A percentile compares a stretch with the other conserved stretches of the same genome.
These are phyloP conservation scores for Xylariaceae sp. DNA, from an alignment of 2,329 filamentous ascomycete species.

Conservation along the genomic window DNA sequence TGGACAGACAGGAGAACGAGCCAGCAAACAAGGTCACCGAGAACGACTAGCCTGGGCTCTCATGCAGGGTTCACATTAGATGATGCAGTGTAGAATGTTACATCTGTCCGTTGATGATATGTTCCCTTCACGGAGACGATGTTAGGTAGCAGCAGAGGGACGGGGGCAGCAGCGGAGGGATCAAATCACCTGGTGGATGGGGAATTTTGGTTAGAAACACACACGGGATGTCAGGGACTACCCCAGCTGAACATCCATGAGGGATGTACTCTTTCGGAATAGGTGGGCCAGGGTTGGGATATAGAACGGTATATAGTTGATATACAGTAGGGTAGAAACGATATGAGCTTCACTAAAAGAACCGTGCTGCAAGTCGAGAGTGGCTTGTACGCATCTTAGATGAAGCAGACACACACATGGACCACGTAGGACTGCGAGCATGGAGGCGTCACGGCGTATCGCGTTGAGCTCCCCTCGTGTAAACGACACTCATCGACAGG, in stretches of 20 bases:
- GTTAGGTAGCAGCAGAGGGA: constrained; percentile 26
- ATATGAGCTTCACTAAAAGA: constrained; percentile 17
- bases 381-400: constrained; percentile 30
- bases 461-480: not conserved
- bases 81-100: constrained; percentile 27
- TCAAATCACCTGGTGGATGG: constrained; percentile 23
- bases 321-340: constrained; percentile 7
- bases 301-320: constrained; percentile 14
- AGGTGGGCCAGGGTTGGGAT: constrained; percentile 27
- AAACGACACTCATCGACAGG: not conserved
- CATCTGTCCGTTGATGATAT: constrained; percentile 41
- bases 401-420: constrained; percentile 14
- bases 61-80: constrained; percentile 31
- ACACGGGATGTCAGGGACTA: constrained; percentile 31
- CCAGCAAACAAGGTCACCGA: constrained; percentile 26
- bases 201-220: constrained; percentile 29
- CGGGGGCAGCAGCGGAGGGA: constrained; percentile 28
- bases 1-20: constrained; percentile 29
- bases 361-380: constrained; percentile 17
- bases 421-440: not conserved
- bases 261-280: constrained; percentile 30
- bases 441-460: not conserved
- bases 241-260: constrained; percentile 31
- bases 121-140: constrained; percentile 32
- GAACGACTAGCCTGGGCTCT: constrained; percentile 34